These are phyloP conservation scores for Petunia axillaris DNA, from an alignment of 257 asterid species.

Conservation along the genomic window DNA sequence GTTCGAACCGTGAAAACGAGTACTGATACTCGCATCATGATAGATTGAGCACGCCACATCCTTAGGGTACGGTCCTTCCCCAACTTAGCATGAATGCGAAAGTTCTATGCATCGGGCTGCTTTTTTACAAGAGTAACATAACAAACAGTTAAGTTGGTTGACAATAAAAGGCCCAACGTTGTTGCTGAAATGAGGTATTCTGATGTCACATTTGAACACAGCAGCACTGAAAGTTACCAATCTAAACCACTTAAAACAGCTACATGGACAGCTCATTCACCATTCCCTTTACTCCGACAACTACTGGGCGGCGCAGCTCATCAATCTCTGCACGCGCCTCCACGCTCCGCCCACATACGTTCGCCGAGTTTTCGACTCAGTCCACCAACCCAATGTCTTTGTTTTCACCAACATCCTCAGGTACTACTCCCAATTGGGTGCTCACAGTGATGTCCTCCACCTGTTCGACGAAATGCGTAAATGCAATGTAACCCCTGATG, in stretches of 20 bases:
- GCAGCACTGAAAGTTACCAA: conserved; percentile 33
- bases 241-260: conserved; percentile 47
- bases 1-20: too few species aligned
- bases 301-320: conserved; percentile 58
- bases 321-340: conserved; percentile 55
- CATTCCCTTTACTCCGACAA: conserved; percentile 43
- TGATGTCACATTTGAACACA: conserved; percentile 37
- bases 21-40: too few species aligned
- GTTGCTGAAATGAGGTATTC: not conserved
- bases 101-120: too few species aligned
- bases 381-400: conserved; percentile 42
- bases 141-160: not conserved
- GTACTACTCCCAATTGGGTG: conserved; percentile 47
- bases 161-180: not conserved
- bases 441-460: conserved; percentile 32
- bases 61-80: too few species aligned
- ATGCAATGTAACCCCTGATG: conserved; percentile 49
- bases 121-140: too few species aligned
- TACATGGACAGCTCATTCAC: conserved; percentile 60
- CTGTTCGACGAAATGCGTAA: conserved; percentile 54
- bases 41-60: too few species aligned
- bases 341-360: conserved; percentile 59
- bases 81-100: too few species aligned
- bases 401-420: conserved; percentile 60
- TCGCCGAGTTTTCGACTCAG: conserved; percentile 43